Evolutionary conservation across 441 rosid genomes (phyloP), one percentile per base, ranked within the genome.

Genomic region (Sinapis alba): DNA sequence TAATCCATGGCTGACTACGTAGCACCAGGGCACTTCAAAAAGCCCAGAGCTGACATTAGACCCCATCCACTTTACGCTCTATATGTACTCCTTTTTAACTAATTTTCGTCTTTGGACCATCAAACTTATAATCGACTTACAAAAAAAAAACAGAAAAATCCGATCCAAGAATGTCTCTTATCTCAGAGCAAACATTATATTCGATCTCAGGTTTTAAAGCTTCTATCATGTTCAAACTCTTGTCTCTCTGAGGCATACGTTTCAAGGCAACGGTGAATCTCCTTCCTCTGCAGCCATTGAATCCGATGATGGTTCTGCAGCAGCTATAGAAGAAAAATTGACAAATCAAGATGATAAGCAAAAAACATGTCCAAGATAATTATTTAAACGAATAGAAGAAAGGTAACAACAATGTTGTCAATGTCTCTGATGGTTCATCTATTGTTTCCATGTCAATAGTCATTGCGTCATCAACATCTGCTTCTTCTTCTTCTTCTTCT

Each of bases 371-470:
- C 38, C 62, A 65, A 19, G 16, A 32, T 58, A 54, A 47, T 76
- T 1, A 62, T 62, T 2, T 36, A 41, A 68, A 6, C 7, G 8
- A 18, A 34, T 13, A 7, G 36, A 74, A 57, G 61, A 24, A 54
- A 7, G 72, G 3, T 64, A 9, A 30, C 53, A 63, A 64, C 47
- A 43, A 28, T 1, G 45, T 65, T 0, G 62, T 59, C 68, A 36
- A 79, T 54, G 79, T 72, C 77, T 88, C 91, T 9, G 92, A 76
- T 61, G 91, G 78, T 69, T 83, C 91, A 78, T 85, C 91, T 12
- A 84, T 81, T 73, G 90, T 83, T 71, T 91, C 96, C 90, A 84
- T 82, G 69, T 90, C 94, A 3, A 87, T 82, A 61, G 94, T 83
- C 89, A 88, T 85, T 56, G 86, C 89, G 69, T 87, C 90, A 56